Evolutionary conservation across 2,329 filamentous ascomycete genomes (phyloP), one percentile per base, ranked within the genome.

Genomic region (Colletotrichum orbiculare): DNA sequence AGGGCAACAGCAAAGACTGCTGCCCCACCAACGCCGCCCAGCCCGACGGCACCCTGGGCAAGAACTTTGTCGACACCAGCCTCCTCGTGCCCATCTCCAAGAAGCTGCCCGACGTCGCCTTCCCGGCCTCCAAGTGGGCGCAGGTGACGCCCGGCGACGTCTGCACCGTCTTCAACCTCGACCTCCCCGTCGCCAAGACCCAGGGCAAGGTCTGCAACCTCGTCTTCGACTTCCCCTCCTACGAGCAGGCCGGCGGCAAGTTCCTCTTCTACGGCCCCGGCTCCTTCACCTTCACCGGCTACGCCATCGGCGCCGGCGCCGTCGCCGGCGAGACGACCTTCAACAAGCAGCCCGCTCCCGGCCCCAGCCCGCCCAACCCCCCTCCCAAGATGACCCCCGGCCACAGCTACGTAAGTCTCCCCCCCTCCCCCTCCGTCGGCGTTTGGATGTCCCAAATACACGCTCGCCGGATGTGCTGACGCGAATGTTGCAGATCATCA

Each of bases 121-220:
- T 43, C 47, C 47, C 47, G 17, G 58, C 60, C 13, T 48, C 48
- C 38, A 55, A 62, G 53, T 17, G 13, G 52, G 63, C 58, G 1
- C 3, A 33, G 6, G 46, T 66, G 4, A 66, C 63, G 7, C 63
- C 63, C 25, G 41, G 43, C 8, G 59, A 64, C 15, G 10, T 64
- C 15, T 66, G 63, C 59, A 66, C 63, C 41, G n/a, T 66, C 47
- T 62, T 66, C 59, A 64, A 66, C 59, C 63, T 66, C 39, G 52
- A 57, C 42, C 25, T 66, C 13, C 63, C 63, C 37, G 59, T 57
- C 11, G 63, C 52, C 7, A 11, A 38, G 48, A 66, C 63, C 41
- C 63, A 63, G 41, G 58, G 58, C 63, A 66, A 66, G 37, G 42
- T 64, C 37, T 66, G 63, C 53, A 66, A 56, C 47, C 60, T 66